Evolutionary conservation across 305 asterid genomes (phyloP).

Genomic region (Rubia peregrina): DNA sequence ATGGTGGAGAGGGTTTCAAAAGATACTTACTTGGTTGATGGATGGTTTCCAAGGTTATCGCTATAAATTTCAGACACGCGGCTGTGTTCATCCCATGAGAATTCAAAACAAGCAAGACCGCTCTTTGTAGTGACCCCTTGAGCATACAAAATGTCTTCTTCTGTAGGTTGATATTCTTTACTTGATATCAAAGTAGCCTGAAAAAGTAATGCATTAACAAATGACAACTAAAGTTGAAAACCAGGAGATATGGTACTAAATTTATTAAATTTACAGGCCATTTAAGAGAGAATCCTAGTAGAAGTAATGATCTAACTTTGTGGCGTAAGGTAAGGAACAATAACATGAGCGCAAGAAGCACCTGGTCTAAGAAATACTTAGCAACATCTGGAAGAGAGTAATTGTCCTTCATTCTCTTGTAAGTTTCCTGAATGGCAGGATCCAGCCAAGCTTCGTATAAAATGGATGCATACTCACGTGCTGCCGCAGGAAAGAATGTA

Average conservation of each 20-base stretch:
- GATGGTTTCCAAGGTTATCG: slow-evolving; percentile 29
- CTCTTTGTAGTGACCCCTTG: slow-evolving; percentile 59
- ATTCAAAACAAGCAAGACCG: slow-evolving; percentile 54
- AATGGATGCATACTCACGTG: slow-evolving; percentile 54
- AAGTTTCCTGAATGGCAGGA: slow-evolving; percentile 75
- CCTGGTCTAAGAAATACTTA: slow-evolving; percentile 63
- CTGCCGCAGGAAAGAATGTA: slow-evolving; percentile 48
- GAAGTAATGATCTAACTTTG: background rate
- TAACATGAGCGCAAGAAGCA: slow-evolving; percentile 14
- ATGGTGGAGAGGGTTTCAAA: background rate
- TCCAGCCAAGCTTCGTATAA: slow-evolving; percentile 68
- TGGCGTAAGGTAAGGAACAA: background rate
- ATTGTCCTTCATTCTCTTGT: slow-evolving; percentile 58
- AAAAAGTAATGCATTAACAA: background rate
- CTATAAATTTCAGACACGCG: slow-evolving; percentile 35
- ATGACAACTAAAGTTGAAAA: background rate
- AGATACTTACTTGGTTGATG: slow-evolving; percentile 43
- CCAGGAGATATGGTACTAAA: background rate
- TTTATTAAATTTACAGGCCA: background rate
- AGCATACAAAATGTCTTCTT: slow-evolving; percentile 52
- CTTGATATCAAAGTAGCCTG: slow-evolving; percentile 68
- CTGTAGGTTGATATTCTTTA: slow-evolving; percentile 63
- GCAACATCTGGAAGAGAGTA: slow-evolving; percentile 54
- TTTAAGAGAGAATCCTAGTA: background rate
- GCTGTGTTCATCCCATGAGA: slow-evolving; percentile 47